Base-by-base conservation (phyloP, 257 asterid genomes). In the Capsicum chinense region DNA sequence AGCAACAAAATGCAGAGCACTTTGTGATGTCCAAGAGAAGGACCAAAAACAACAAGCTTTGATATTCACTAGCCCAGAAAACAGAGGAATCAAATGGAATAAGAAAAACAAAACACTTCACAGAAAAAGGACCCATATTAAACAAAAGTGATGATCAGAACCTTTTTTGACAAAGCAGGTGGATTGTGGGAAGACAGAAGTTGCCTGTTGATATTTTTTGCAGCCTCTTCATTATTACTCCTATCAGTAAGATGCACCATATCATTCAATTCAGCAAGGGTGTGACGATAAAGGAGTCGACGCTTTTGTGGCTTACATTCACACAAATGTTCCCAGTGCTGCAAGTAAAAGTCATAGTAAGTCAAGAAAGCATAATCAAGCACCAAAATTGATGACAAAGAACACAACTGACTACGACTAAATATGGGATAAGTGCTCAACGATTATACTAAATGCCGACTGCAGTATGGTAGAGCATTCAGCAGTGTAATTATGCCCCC, bases 241-340 rank as follows among this genome's bases (percentile, higher is more conserved):
- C 87, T 90, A 83, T 89, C 90, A 44, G 90, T 86, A 87, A 85
- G 86, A 81, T 85, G 91, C 88, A 92, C 92, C 86, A 94, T 84
- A 88, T 83, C 91, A 84, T 86, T 86, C 96, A 95, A 88, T 84
- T 95, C 98, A 84, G 92, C 95, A 80, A 95, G 90, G 67, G 92
- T 88, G 87, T 93, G 95, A 80, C 99, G 98, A 89, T 91, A 95
- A 39, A 89, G 93, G 86, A 95, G 95, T 80, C 92, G 78, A 82
- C 83, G 97, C 86, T 92, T 92, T 88, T 86, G 87, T 63, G 98
- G 88, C 87, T 92, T 91, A 90, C 99, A 95, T 86, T 94, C 99
- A 86, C 99, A 95, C 80, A 95, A 95, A 88, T 93, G 95, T 87
- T 93, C 92, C 94, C 94, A 94, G 81, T 95, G 99, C 99, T 95